These are phyloP conservation scores for Fraxinus greggii DNA, from an alignment of 305 asterid genomes.

Conservation along the genomic window DNA sequence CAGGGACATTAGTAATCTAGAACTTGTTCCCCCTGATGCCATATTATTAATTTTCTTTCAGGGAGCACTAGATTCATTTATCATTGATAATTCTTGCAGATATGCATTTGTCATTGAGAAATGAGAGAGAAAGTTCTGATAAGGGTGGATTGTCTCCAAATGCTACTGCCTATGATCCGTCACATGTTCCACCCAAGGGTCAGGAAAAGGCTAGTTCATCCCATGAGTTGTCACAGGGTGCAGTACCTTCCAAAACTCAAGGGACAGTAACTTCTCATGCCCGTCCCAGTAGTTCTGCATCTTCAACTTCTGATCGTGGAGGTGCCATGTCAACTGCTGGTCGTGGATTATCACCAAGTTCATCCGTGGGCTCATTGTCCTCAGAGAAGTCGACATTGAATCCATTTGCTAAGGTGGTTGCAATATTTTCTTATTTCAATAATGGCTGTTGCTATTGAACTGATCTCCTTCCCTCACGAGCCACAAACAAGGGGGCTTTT, in stretches of 20 bases:
- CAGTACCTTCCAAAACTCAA: conserved; percentile 46
- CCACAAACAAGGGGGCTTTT: conserved; percentile 1
- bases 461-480: neutral
- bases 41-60: conserved; percentile 19
- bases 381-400: conserved; percentile 85
- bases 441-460: neutral
- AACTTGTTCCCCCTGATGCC: conserved; percentile 3
- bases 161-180: conserved; percentile 58
- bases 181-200: conserved; percentile 46
- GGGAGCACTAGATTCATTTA: conserved; percentile 14
- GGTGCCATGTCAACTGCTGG: conserved; percentile 64
- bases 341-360: conserved; percentile 75
- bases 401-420: conserved; percentile 83
- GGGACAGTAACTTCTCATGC: conserved; percentile 40
- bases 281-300: conserved; percentile 61
- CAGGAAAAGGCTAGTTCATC: conserved; percentile 52
- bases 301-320: conserved; percentile 69
- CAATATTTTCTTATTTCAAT: neutral
- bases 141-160: conserved; percentile 52
- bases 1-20: neutral
- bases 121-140: conserved; percentile 45
- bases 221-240: conserved; percentile 40
- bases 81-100: conserved; percentile 33
- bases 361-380: conserved; percentile 78
- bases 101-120: conserved; percentile 31